A percentile compares a stretch with the other conserved stretches of the same genome.
These are phyloP conservation scores for Neostapfia colusana DNA, from an alignment of 176 grass and related monocot genomes.

Conservation along the genomic window DNA sequence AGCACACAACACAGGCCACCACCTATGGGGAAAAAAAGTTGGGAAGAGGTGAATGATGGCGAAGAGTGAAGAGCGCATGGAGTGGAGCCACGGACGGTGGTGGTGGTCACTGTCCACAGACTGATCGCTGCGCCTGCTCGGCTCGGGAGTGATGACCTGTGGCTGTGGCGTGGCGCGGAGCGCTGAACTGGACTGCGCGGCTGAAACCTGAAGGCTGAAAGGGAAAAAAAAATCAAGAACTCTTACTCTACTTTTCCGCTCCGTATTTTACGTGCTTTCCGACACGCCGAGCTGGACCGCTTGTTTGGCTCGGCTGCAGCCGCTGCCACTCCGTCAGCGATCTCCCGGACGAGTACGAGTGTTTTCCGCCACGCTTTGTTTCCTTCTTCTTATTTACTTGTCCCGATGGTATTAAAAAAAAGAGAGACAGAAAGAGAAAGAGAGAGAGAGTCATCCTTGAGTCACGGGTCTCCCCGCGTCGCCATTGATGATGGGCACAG, in stretches of 20 bases:
- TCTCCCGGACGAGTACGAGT: too few species aligned
- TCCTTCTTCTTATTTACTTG: neutral
- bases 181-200: neutral
- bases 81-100: neutral
- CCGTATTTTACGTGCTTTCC: slow-evolving; percentile 3
- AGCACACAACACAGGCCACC: slow-evolving; percentile 37
- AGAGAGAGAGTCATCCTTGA: too few species aligned
- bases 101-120: neutral
- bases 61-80: too few species aligned
- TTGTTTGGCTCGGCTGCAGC: slow-evolving; percentile 8
- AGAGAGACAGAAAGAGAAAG: too few species aligned
- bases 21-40: slow-evolving; percentile 16
- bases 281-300: slow-evolving; percentile 34
- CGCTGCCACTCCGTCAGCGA: neutral
- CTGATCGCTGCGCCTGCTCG: neutral
- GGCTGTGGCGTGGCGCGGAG: too few species aligned
- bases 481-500: slow-evolving; percentile 38
- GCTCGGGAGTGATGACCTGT: neutral
- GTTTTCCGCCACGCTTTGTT: slow-evolving; percentile 1
- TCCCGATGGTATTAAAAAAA: neutral
- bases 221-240: too few species aligned
- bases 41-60: slow-evolving; percentile 46
- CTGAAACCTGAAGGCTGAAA: too few species aligned
- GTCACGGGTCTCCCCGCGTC: slow-evolving; percentile 34
- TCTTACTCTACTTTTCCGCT: neutral